Conservation (phyloP, 2,329 filamentous ascomycete genomes). For the Pestalotiopsis sp. region DNA sequence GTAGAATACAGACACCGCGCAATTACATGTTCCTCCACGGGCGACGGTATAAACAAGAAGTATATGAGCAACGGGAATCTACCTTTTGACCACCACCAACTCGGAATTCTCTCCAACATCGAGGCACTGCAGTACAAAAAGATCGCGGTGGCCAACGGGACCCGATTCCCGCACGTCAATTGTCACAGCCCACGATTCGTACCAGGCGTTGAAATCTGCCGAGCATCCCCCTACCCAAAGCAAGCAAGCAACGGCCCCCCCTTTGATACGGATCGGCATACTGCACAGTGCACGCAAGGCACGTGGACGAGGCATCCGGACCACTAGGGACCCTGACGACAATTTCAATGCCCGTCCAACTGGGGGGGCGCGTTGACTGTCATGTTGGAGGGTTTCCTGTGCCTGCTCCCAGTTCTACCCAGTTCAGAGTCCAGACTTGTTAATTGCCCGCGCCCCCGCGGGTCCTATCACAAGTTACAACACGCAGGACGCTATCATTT, state of each 20-base stretch:
- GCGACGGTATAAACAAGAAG: too few relatives aligned
- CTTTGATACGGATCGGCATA: conserved; percentile 8
- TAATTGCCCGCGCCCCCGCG: neutral
- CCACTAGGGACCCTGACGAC: neutral
- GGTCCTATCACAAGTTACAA: conserved; percentile 2
- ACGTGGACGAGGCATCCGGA: neutral
- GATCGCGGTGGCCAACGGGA: neutral
- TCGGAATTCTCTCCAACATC: neutral
- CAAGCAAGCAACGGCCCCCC: neutral
- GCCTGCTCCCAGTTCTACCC: neutral
- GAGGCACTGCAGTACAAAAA: neutral
- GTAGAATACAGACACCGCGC: too few relatives aligned
- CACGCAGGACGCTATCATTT: neutral
- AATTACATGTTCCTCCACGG: too few relatives aligned
- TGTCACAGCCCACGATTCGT: neutral
- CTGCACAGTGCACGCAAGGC: neutral
- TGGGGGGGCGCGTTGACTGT: neutral
- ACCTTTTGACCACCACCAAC: neutral
- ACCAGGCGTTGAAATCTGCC: neutral
- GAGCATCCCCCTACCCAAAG: neutral
- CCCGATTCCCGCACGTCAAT: conserved; percentile 2
- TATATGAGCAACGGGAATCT: too few relatives aligned
- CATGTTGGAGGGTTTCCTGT: neutral
- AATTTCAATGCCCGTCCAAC: neutral
- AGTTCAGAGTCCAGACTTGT: neutral